Conservation (phyloP, 2,329 filamentous ascomycete species). For the Trichoderma sp. region DNA sequence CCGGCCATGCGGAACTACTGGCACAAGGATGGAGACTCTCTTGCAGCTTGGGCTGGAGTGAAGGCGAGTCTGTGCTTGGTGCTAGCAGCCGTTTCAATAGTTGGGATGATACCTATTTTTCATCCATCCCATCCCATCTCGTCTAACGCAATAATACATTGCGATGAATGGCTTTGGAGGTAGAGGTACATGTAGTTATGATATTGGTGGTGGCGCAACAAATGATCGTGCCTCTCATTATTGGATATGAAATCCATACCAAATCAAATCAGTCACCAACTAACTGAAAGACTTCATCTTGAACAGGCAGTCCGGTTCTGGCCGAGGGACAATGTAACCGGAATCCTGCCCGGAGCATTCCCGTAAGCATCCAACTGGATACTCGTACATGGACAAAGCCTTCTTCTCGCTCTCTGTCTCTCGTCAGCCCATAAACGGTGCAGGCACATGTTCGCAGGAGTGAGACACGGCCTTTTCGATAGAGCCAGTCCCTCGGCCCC, state of each 20-base stretch:
- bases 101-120: neutral
- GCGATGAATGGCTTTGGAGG: no score
- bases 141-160: neutral
- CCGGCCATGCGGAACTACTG: neutral
- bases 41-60: neutral
- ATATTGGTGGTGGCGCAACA: neutral
- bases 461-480: neutral
- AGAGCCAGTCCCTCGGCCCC: neutral
- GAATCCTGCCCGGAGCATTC: neutral
- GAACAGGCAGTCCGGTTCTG: conserved; percentile 13
- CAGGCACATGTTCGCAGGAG: neutral
- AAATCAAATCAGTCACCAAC: neutral
- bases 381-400: neutral
- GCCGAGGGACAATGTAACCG: neutral
- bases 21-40: neutral
- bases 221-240: neutral
- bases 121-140: neutral
- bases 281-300: neutral
- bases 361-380: neutral
- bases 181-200: neutral
- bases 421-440: neutral
- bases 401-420: neutral
- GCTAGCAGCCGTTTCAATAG: neutral
- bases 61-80: neutral
- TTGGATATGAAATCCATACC: neutral